Base-by-base conservation (phyloP, 768 basidiomycete genomes). In the Tricholomella constricta region DNA sequence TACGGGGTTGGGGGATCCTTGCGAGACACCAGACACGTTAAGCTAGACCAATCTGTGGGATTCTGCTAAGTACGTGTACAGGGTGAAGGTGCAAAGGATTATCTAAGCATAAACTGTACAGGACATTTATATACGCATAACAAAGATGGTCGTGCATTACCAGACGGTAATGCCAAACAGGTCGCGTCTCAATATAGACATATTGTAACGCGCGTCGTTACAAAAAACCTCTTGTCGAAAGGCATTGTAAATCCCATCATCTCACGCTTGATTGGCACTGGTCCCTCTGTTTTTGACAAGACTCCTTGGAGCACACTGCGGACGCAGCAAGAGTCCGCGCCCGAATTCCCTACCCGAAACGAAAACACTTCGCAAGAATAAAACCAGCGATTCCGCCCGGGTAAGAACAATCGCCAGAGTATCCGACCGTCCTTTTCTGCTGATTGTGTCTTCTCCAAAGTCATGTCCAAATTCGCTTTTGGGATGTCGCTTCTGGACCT, bases 391-490 rank as follows among this genome's bases (percentile, higher is more conserved):
- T 57, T 8, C 59, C 61, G 11, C 52, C 54, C 9, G 57, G 61
- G 59, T 62, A 42, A 44, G 51, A 17, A 25, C 19, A 26, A 14
- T 27, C 25, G 45, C 3, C 37, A 34, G 20, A 22, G 22, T 42
- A 20, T 36, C 20, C 20, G 35, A 19, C 8, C 32, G 22, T 14
- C 6, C 11, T 34, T 3, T 38, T 23, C 9, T 36, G 6, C 20
- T 23, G 17, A 35, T 43, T 5, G 12, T 8, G 10, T 9, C 31
- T 14, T 14, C 14, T 43, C 46, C 41, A 19, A 32, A 64, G 62
- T 4, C 51, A 60, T 54, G 45, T 64, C 15, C 52, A 59, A 8
- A 52, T 64, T 25, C 58, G 58, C 1, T 54, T 64, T 26, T 62
- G 54, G n/a, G 25, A 15, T 25, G 32, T 50, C 49, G 7, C 35